Evolutionary conservation across 495 filamentous ascomycete genomes (phyloP).

Genomic region (Staphylotrichum longicolle): DNA sequence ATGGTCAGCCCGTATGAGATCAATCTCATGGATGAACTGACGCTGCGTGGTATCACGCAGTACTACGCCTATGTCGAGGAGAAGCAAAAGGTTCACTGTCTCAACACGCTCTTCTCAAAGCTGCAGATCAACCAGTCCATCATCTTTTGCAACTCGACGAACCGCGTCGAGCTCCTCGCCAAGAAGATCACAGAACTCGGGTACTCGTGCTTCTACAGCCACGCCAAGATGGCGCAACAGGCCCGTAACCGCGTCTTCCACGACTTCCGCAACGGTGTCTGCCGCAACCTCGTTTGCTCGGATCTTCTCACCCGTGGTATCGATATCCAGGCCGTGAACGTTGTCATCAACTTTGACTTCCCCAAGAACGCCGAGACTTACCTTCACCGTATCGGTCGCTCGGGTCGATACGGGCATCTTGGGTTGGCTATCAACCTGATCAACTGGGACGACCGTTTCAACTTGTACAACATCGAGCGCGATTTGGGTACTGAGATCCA

Average conservation of each 20-base stretch:
- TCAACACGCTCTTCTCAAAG: constrained; percentile 98
- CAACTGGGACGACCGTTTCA: constrained; percentile 99
- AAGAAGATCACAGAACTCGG: constrained; percentile 99
- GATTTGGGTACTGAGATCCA: constrained; percentile 97
- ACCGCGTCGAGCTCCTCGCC: constrained; percentile 92
- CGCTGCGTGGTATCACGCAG: constrained; percentile 94
- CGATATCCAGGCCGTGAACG: constrained; percentile 98
- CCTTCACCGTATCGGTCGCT: constrained; percentile 96
- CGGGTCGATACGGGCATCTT: constrained; percentile 93
- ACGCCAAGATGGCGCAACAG: constrained; percentile 97
- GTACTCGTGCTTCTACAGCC: constrained; percentile 99
- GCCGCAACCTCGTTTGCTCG: constrained; percentile 96
- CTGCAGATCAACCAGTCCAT: constrained; percentile 99
- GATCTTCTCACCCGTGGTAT: constrained; percentile 98
- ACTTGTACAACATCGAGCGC: constrained; percentile 97
- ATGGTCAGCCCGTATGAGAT: constrained; percentile 96
- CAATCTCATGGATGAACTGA: constrained; percentile 99
- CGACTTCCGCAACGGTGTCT: constrained; percentile 96
- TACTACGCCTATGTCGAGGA: constrained; percentile 99
- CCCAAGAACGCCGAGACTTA: constrained; percentile 99
- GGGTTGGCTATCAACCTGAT: constrained; percentile 98
- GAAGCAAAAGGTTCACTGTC: constrained; percentile 98
- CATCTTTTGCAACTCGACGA: constrained; percentile 99
- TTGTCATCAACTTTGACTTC: constrained; percentile 99
- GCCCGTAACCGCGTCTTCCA: constrained; percentile 98